These are phyloP conservation scores for Talaromyces funiculosus DNA, from an alignment of 2,329 filamentous ascomycete species.

Conservation along the genomic window DNA sequence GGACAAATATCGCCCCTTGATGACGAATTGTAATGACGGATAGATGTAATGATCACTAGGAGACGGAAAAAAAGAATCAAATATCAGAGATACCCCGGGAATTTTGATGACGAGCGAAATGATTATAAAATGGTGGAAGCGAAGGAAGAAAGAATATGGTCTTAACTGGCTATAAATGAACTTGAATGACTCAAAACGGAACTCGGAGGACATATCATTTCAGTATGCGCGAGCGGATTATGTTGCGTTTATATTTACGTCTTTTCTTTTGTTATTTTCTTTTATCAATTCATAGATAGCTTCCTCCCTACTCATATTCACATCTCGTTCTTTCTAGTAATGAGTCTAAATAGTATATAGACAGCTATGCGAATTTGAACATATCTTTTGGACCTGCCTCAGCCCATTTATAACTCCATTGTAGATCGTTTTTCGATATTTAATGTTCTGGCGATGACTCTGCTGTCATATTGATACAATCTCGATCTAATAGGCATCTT, in stretches of 20 bases:
- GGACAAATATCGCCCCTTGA: background rate
- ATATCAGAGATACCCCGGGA: slow-evolving; percentile 11
- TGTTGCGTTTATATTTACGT: background rate
- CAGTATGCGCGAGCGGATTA: slow-evolving; percentile 5
- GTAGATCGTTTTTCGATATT: background rate
- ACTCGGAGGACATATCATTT: slow-evolving; percentile 12
- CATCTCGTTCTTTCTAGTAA: background rate
- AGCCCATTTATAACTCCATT: background rate
- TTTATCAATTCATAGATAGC: slow-evolving; percentile 7
- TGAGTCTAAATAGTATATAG: background rate
- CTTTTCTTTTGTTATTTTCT: background rate
- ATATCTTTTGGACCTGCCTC: background rate
- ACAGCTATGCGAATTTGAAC: background rate
- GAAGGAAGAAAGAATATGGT: background rate
- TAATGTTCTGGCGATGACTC: no score
- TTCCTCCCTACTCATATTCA: background rate
- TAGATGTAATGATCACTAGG: slow-evolving; percentile 9
- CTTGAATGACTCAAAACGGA: slow-evolving; percentile 13
- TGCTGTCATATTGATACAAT: no score
- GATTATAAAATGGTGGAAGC: slow-evolving; percentile 1
- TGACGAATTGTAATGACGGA: slow-evolving; percentile 12
- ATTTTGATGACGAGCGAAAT: slow-evolving; percentile 14
- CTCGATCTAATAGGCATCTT: no score
- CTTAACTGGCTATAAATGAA: background rate
- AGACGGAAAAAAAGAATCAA: slow-evolving; percentile 1